A percentile compares a stretch with the other conserved stretches of the same genome.
phyloP scores from a whole-genome alignment of 1,284 basidiomycete species.

The Ceratobasidium sp. region DNA sequence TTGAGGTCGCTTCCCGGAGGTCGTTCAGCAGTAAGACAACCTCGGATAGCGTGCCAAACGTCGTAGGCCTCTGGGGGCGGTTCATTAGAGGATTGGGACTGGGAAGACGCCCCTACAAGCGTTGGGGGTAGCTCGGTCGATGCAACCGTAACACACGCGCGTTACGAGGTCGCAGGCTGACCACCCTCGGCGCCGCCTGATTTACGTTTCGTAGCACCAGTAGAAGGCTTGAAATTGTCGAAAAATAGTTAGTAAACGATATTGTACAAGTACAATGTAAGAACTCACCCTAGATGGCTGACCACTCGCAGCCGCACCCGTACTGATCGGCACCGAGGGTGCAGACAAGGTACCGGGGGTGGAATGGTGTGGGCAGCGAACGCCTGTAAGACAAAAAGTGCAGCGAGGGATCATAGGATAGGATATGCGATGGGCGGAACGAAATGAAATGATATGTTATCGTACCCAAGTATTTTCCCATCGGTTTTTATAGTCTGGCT shows the following conservation, averaged over 20 bases:
- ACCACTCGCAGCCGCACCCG: background rate
- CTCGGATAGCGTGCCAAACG: background rate
- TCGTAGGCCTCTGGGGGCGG: background rate
- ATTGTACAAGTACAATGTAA: background rate
- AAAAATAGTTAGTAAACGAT: background rate
- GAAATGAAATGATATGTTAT: background rate
- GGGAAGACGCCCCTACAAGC: background rate
- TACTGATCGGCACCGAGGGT: background rate
- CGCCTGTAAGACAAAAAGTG: background rate
- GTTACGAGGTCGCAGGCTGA: background rate
- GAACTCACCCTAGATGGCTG: background rate
- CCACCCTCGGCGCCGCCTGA: background rate
- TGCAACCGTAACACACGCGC: background rate
- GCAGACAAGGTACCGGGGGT: background rate
- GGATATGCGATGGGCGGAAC: background rate
- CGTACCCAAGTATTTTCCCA: background rate
- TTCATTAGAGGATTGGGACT: background rate
- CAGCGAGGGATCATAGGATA: background rate
- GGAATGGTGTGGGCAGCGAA: background rate
- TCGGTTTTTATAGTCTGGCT: background rate
- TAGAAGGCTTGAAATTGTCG: background rate
- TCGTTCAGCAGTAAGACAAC: background rate
- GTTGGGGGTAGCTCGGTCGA: slow-evolving; percentile 1
- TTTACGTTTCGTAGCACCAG: background rate
- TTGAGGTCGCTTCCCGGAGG: background rate